These are phyloP conservation scores for Gentiana straminea DNA, from an alignment of 257 asterid species.

Conservation along the genomic window DNA sequence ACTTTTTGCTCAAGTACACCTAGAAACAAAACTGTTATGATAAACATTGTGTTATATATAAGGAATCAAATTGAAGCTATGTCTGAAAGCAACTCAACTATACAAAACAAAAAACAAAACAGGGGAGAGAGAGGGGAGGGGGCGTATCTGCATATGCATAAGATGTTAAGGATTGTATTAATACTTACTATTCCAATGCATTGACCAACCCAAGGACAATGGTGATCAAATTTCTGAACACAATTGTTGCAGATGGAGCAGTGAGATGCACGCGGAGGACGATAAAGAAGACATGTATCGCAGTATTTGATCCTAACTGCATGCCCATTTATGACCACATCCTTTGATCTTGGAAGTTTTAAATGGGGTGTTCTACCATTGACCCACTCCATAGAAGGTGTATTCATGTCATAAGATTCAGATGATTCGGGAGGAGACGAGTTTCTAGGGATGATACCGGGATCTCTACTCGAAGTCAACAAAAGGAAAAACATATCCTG, in stretches of 20 bases:
- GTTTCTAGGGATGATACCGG: conserved; percentile 74
- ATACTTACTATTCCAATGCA: conserved; percentile 84
- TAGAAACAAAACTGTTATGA: no score
- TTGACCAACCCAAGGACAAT: conserved; percentile 94
- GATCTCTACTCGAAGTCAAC: conserved; percentile 71
- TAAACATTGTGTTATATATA: no score
- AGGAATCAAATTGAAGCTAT: no score
- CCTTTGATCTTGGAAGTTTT: conserved; percentile 64
- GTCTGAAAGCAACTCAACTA: no score
- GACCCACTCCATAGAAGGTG: conserved; percentile 90
- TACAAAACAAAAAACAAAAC: not conserved
- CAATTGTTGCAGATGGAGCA: conserved; percentile 96
- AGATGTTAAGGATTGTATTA: not conserved
- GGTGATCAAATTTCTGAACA: conserved; percentile 86
- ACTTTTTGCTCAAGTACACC: no score
- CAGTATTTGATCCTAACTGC: conserved; percentile 68
- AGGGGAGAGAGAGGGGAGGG: not conserved
- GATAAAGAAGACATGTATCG: conserved; percentile 79
- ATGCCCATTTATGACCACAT: conserved; percentile 64
- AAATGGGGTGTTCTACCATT: conserved; percentile 66
- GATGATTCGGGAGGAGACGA: conserved; percentile 53
- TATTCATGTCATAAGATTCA: conserved; percentile 32
- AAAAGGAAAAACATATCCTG: conserved; percentile 73
- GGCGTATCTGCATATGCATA: not conserved
- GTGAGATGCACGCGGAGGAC: conserved; percentile 95